Evolutionary conservation across 2,329 filamentous ascomycete genomes (phyloP).

Genomic region (Aaosphaeria arxii): DNA sequence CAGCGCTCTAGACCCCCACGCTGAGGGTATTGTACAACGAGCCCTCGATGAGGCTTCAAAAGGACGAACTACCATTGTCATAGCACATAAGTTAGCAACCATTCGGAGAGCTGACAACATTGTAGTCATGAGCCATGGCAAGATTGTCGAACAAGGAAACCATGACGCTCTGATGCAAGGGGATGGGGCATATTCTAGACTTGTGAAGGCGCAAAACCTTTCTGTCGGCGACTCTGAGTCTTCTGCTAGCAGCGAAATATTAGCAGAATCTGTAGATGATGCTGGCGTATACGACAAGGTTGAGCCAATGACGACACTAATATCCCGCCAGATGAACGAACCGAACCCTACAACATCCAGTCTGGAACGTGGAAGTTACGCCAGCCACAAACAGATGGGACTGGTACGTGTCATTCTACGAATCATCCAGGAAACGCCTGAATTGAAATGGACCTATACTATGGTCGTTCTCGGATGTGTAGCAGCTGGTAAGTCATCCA

Average conservation of each 20-base stretch:
- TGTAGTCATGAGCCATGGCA: conserved; percentile 79
- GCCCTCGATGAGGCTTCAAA: conserved; percentile 75
- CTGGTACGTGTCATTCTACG: too few relatives aligned
- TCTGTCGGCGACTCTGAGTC: not conserved
- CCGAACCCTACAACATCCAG: not conserved
- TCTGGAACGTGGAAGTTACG: not conserved
- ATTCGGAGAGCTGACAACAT: conserved; percentile 91
- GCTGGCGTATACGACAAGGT: too few relatives aligned
- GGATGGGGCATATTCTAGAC: conserved; percentile 4
- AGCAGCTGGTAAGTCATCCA: too few relatives aligned
- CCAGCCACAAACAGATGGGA: too few relatives aligned
- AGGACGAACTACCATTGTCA: conserved; percentile 86
- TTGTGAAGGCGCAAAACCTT: conserved; percentile 6
- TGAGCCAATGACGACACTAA: too few relatives aligned
- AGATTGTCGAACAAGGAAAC: conserved; percentile 82
- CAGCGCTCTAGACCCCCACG: conserved; percentile 73
- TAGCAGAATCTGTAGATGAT: too few relatives aligned
- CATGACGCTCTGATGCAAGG: conserved; percentile 62
- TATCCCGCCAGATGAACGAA: too few relatives aligned
- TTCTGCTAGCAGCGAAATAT: not conserved
- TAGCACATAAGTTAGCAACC: conserved; percentile 87
- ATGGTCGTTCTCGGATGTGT: too few relatives aligned
- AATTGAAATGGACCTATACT: not conserved
- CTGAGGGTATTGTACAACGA: conserved; percentile 5
- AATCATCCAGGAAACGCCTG: not conserved